Evolutionary conservation across 148 eudicot species (phyloP), one percentile per base, ranked within the genome.

Genomic region (Cornus controversa): DNA sequence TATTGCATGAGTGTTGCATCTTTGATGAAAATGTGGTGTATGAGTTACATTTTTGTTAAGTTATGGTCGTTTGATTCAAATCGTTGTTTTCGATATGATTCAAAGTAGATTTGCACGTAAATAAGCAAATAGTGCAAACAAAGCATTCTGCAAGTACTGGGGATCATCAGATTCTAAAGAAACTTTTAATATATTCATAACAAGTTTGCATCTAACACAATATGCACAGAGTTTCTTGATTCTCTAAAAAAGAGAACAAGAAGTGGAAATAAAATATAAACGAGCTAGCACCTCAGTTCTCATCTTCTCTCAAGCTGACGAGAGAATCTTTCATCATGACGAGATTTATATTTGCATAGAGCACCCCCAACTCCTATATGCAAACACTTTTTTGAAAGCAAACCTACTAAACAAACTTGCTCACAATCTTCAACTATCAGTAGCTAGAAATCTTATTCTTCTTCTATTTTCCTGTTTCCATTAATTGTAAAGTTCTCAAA

Each of bases 401-500:
- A 64, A 24, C 28, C 28, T 24, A 10, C 24, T 27, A 64, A 64
- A 64, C 67, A 64, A 25, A 26, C 29, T 15, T 24, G 24, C 29
- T 9, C 13, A 13, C 67, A 64, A 64, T 24, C 13, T 64, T 24
- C 16, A 64, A 25, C 67, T 24, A 31, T 2, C 4, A 31, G 34
- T 31, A 0, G 14, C 5, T 2, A 64, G 29, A 27, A 31, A 27
- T 66, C 29, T 66, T 66, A 15, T 28, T 66, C 36, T 66, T 31
- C 34, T 31, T 66, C 6, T n/a, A 18, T 29, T 28, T 27, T 66
- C 37, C 40, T 10, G 14, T 29, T 34, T 66, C 5, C 8, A 29
- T 29, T 13, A 27, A 3, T 66, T 66, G 37, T 6, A 18, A 45
- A 45, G 4, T 45, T 45, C 50, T 81, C 80, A 87, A 76, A 84